phyloP scores from a whole-genome alignment of 2,329 filamentous ascomycete genomes.

The Colletotrichum navitas region DNA sequence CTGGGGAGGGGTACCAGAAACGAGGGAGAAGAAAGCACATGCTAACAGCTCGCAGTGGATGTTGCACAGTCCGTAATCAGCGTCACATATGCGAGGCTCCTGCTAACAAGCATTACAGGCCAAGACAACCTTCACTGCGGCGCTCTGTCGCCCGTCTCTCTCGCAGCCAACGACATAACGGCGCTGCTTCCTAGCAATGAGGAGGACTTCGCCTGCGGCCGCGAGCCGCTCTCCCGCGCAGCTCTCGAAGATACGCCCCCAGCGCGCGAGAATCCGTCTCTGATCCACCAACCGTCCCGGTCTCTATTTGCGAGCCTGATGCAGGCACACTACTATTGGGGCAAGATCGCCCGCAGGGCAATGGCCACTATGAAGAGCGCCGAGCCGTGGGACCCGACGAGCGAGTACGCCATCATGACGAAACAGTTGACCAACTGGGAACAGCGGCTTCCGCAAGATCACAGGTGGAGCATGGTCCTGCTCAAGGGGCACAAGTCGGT shows the following conservation, averaged over 20 bases:
- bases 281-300: constrained; percentile 58
- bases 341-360: constrained; percentile 62
- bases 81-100: too few species aligned
- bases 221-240: constrained; percentile 62
- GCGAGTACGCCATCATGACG: constrained; percentile 61
- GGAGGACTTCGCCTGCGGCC: constrained; percentile 62
- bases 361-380: constrained; percentile 58
- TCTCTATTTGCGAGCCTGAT: constrained; percentile 69
- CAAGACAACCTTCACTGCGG: constrained; percentile 70
- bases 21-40: neutral
- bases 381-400: constrained; percentile 61
- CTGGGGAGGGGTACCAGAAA: constrained; percentile 29
- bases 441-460: constrained; percentile 58
- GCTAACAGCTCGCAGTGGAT: constrained; percentile 61
- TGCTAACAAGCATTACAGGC: constrained; percentile 46
- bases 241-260: constrained; percentile 67
- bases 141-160: constrained; percentile 62
- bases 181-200: constrained; percentile 67
- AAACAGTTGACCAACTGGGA: constrained; percentile 63
- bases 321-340: constrained; percentile 68
- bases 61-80: constrained; percentile 60
- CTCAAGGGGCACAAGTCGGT: constrained; percentile 61
- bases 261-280: constrained; percentile 58
- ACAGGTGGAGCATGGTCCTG: constrained; percentile 59
- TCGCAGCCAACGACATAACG: constrained; percentile 66